Conservation (phyloP, 2,329 filamentous ascomycete species). For the Aspergillus quadrilineatus region DNA sequence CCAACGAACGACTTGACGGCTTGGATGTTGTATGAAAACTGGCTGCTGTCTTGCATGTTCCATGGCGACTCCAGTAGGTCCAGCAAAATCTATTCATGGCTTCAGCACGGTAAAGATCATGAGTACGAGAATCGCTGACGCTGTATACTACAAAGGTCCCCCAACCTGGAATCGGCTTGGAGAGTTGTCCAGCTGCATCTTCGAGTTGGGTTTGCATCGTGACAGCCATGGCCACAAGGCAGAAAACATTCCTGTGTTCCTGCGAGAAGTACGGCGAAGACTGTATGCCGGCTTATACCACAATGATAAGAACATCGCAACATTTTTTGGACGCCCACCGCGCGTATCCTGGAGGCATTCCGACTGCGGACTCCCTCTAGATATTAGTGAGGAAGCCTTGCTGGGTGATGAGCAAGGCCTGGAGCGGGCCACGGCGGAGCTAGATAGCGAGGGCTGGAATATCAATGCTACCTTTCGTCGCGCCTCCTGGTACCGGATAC, state of each 20-base stretch:
- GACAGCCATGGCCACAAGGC: constrained; percentile 19
- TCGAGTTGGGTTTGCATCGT: constrained; percentile 28
- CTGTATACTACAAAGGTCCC: constrained; percentile 16
- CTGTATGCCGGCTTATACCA: constrained; percentile 29
- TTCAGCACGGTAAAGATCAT: background rate
- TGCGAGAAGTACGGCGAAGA: constrained; percentile 26
- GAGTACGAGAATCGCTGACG: background rate
- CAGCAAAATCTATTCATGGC: background rate
- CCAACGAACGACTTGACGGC: constrained; percentile 40
- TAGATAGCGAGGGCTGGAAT: constrained; percentile 26
- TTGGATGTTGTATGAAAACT: constrained; percentile 36
- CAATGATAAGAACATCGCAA: constrained; percentile 31
- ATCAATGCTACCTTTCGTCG: constrained; percentile 16
- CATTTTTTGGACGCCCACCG: constrained; percentile 30
- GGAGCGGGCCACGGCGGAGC: background rate
- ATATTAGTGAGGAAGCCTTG: constrained; percentile 25
- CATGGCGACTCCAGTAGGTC: constrained; percentile 39
- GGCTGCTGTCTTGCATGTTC: constrained; percentile 36
- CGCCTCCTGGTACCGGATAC: constrained; percentile 26
- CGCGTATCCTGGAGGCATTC: constrained; percentile 25
- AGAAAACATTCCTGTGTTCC: constrained; percentile 20
- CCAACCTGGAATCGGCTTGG: constrained; percentile 28
- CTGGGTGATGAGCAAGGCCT: constrained; percentile 5
- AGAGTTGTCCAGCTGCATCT: constrained; percentile 28
- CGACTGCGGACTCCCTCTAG: constrained; percentile 25